Base-by-base conservation (phyloP, 2,329 filamentous ascomycete species). In the Xylaria sp. region DNA sequence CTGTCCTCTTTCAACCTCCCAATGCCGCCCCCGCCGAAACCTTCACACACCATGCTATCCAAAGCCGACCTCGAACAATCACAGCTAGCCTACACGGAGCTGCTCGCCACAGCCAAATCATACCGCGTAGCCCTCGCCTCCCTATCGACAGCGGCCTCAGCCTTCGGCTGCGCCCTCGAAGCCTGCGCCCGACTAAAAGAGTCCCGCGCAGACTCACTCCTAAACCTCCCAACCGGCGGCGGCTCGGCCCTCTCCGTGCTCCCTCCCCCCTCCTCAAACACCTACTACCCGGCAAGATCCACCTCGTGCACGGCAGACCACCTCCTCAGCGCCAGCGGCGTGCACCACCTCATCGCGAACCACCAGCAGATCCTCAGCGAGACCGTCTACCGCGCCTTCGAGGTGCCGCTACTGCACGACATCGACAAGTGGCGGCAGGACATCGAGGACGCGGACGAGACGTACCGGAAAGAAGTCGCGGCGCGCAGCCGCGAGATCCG, bases 311-410 rank as follows among this genome's bases (percentile, higher is more conserved):
- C 89, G 0, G 89, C 89, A 18, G 89, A 91, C 79, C 84, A 85
- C 63, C 82, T 92, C 54, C 82, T 92, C 68, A 85, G 88, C 37
- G 87, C 89, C 13, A 87, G 88, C 41, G 90, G 90, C 44, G 84
- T 91, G 50, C 90, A 92, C 77, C 88, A 91, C 75, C 84, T 92
- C 23, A 83, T 91, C 67, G 89, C 89, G 55, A 92, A 91, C 80
- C 90, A 92, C 81, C 88, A 91, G 78, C 89, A 91, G 76, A 91
- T 92, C 74, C 84, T 92, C 3, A 88, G 85, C 72, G 90, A 92
- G 80, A 91, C 89, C 0, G 88, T 92, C 9, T 91, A 92, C 79
- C 84, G 89, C 64, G 85, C 84, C 68, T 91, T 92, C 77, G 90
- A 92, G 79, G 89, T 91, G 46, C 90, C 90, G 3, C 81, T 92